Evolutionary conservation across 768 basidiomycete genomes (phyloP).

Genomic region (Tephrocybe sp.): DNA sequence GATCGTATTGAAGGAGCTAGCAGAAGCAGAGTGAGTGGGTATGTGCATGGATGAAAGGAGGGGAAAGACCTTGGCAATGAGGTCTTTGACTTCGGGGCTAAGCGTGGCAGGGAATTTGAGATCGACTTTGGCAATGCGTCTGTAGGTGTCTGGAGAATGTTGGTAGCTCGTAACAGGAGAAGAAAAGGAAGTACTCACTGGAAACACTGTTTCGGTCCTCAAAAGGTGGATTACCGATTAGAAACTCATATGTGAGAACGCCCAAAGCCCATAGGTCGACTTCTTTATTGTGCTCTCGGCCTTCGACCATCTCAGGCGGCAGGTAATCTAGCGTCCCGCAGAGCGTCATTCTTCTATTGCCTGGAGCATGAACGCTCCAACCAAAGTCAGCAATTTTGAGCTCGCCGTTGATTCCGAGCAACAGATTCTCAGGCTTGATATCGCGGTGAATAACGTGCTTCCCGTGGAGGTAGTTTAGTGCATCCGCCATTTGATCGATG

Average conservation of each 20-base stretch:
- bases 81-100: slow-evolving; percentile 64
- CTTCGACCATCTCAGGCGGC: slow-evolving; percentile 98
- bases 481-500: slow-evolving; percentile 98
- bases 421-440: slow-evolving; percentile 97
- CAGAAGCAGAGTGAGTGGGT: neutral
- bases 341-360: slow-evolving; percentile 84
- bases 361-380: slow-evolving; percentile 96
- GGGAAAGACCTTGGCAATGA: slow-evolving; percentile 55
- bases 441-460: slow-evolving; percentile 99
- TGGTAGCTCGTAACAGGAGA: neutral
- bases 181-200: slow-evolving; percentile 44
- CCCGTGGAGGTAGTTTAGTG: slow-evolving; percentile 83
- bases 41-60: neutral
- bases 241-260: slow-evolving; percentile 94
- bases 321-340: slow-evolving; percentile 97
- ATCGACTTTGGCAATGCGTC: slow-evolving; percentile 87
- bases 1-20: slow-evolving; percentile 84
- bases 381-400: slow-evolving; percentile 99
- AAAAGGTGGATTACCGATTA: slow-evolving; percentile 78
- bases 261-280: slow-evolving; percentile 98
- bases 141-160: slow-evolving; percentile 71
- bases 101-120: slow-evolving; percentile 61
- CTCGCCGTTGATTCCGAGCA: slow-evolving; percentile 93
- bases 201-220: slow-evolving; percentile 80
- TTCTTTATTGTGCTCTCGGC: slow-evolving; percentile 81